These are phyloP conservation scores for Paramecium octaurelia DNA, from an alignment of 73 alveolate species.

Conservation along the genomic window DNA sequence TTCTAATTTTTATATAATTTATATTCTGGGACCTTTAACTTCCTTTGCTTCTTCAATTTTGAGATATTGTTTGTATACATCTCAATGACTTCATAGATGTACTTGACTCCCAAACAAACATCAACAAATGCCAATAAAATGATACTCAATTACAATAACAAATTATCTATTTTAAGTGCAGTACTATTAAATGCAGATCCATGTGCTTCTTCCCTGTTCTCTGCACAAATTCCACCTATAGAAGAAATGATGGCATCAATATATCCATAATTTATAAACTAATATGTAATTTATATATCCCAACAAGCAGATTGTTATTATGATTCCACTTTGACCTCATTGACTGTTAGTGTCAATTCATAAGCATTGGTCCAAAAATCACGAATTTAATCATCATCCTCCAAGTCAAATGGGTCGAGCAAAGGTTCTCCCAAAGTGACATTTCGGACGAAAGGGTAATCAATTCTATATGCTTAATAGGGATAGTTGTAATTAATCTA, in stretches of 20 bases:
- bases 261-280: conserved; percentile 8
- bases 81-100: conserved; percentile 28
- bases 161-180: background rate
- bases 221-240: background rate
- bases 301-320: background rate
- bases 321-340: background rate
- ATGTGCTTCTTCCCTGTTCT: background rate
- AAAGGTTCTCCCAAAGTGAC: background rate
- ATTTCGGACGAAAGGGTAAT: background rate
- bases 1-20: background rate
- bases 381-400: background rate
- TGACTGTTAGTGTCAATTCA: background rate
- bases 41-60: background rate
- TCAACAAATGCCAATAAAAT: background rate
- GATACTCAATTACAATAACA: background rate
- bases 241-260: background rate
- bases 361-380: conserved; percentile 22
- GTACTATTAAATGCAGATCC: background rate
- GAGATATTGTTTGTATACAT: conserved; percentile 3
- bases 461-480: background rate
- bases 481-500: conserved; percentile 19
- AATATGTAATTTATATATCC: conserved; percentile 8
- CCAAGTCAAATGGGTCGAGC: background rate
- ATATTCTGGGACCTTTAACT: conserved; percentile 1
- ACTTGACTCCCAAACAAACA: background rate